Conservation (phyloP, 441 rosid species). For the Pelargonium australe region DNA sequence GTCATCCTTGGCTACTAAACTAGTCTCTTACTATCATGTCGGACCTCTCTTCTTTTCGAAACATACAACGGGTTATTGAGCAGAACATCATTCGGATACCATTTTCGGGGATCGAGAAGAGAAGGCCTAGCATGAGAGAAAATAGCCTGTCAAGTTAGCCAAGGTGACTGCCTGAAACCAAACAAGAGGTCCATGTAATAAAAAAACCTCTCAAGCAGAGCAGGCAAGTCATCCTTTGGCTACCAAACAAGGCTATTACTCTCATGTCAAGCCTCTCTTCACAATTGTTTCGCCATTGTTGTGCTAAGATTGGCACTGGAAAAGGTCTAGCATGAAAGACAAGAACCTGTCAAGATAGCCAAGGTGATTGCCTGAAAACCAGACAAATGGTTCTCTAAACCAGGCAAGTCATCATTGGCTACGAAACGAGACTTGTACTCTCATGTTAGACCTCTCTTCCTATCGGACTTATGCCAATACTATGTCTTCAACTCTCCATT, state of each 20-base stretch:
- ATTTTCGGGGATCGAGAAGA: not conserved
- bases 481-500: not conserved
- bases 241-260: not conserved
- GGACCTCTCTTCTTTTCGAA: not conserved
- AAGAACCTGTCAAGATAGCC: not conserved
- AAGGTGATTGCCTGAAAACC: not conserved
- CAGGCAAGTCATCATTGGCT: conserved; percentile 6
- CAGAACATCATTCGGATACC: not conserved
- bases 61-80: too few species aligned
- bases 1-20: conserved; percentile 6
- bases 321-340: not conserved
- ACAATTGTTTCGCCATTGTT: too few species aligned
- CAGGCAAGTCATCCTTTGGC: conserved; percentile 8
- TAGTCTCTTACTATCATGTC: not conserved
- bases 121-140: not conserved
- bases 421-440: not conserved
- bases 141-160: not conserved
- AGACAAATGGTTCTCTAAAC: not conserved
- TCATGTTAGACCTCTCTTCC: conserved; percentile 3
- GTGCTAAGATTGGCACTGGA: not conserved
- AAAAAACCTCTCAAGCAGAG: too few species aligned
- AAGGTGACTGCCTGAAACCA: conserved; percentile 1
- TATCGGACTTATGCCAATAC: not conserved
- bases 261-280: conserved; percentile 5
- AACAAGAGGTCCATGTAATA: not conserved